Base-by-base conservation (phyloP, 2,329 filamentous ascomycete species). In the Mycocentrospora acerina region DNA sequence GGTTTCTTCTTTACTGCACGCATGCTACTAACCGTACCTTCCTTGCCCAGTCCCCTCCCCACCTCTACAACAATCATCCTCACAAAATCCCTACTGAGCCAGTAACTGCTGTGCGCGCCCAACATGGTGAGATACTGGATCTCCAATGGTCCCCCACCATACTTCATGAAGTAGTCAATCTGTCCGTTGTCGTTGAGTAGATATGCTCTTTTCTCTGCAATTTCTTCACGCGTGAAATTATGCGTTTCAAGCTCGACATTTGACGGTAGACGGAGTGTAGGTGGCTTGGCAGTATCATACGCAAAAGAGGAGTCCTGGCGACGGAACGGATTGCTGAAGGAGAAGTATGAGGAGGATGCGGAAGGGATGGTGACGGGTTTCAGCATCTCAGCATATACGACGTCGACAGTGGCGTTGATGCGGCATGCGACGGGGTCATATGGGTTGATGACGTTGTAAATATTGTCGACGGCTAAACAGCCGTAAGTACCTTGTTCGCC, bases 61-160 rank as follows among this genome's bases (percentile, higher is more conserved):
- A 94, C 83, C 69, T 98, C 93, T 22, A 91, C 75, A 29, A 94
- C 94, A 33, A 97, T 70, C 74, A 97, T 84, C 29, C 90, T 75
- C n/a, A 95, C 83, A 64, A 98, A 90, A 62, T 97, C 93, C 18
- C 75, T 80, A 55, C 86, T 83, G 2, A 82, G 78, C 93, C 93
- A 98, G 67, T 98, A 98, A 62, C 87, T 91, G 39, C 88, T 90
- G 67, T 98, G 93, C 7, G 93, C 93, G 40, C 89, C 88, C 37
- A 98, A 71, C 93, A 98, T 98, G 53, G 95, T 96, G 24, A 97
- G 70, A 63, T 98, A 98, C 68, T 97, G 90, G 16, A 96, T 90
- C 67, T 95, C 93, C 24, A 98, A 73, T 4, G 90, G 85, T 0
- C 93, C 93, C 2, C 88, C 86, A 0, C 89, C 87, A 7, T 88